These are phyloP conservation scores for Furcasterigmium furcatum DNA, from an alignment of 2,329 filamentous ascomycete genomes.

Conservation along the genomic window DNA sequence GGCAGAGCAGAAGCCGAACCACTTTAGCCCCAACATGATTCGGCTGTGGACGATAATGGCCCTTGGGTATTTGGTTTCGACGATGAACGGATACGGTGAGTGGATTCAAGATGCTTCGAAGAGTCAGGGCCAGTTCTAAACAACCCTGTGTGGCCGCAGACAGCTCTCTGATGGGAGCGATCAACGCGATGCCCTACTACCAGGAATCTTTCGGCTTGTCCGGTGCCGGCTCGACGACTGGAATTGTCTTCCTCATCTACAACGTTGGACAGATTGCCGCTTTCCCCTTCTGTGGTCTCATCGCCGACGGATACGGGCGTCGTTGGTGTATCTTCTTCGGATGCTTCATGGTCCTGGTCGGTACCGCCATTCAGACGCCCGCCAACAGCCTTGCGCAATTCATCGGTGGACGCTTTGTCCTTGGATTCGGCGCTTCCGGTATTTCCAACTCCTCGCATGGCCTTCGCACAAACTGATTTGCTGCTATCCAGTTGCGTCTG, in stretches of 20 bases:
- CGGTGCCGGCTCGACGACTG: constrained; percentile 40
- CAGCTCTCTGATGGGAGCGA: constrained; percentile 29
- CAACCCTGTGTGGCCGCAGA: constrained; percentile 24
- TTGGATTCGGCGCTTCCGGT: constrained; percentile 52
- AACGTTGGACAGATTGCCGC: constrained; percentile 44
- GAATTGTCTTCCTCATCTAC: constrained; percentile 42
- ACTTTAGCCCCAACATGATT: constrained; percentile 28
- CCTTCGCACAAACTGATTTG: not conserved
- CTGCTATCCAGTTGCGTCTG: constrained; percentile 41
- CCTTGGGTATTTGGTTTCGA: constrained; percentile 21
- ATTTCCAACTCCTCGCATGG: not conserved
- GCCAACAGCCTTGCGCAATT: constrained; percentile 45
- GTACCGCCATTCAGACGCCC: constrained; percentile 38
- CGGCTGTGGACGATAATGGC: constrained; percentile 21
- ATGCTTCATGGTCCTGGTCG: constrained; percentile 41
- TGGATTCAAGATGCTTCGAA: no score
- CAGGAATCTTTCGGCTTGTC: constrained; percentile 39
- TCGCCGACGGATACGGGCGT: constrained; percentile 46
- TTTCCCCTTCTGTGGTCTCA: constrained; percentile 43
- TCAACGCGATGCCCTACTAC: constrained; percentile 44
- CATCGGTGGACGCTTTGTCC: constrained; percentile 34
- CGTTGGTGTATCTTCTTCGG: constrained; percentile 48
- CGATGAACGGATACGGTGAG: constrained; percentile 24
- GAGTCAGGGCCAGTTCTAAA: no score
- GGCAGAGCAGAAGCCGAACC: constrained; percentile 27